Evolutionary conservation across 805 yeast species (phyloP).

Genomic region (Lachancea cidri): DNA sequence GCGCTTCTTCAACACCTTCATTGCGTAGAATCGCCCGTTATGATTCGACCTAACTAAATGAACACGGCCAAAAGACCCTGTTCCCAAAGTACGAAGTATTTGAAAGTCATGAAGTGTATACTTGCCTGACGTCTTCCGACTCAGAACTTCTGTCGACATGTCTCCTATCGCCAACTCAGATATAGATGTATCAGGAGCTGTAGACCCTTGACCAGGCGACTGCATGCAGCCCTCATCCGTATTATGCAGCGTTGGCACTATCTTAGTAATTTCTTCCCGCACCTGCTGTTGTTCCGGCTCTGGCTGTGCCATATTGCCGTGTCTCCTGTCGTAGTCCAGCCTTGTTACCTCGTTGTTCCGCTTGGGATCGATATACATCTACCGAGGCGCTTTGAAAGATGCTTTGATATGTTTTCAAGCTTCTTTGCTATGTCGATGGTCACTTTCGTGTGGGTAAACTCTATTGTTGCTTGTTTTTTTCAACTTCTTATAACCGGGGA

Average conservation of each 20-base stretch:
- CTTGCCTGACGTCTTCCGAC: slow-evolving; percentile 48
- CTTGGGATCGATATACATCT: slow-evolving; percentile 25
- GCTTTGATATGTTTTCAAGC: not conserved
- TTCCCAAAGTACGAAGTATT: slow-evolving; percentile 83
- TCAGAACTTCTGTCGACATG: not conserved
- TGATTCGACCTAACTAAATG: slow-evolving; percentile 84
- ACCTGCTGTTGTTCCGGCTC: slow-evolving; percentile 2
- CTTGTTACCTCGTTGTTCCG: slow-evolving; percentile 19
- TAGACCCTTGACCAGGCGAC: not conserved
- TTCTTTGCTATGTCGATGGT: not conserved
- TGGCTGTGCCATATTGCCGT: not conserved
- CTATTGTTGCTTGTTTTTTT: not conserved
- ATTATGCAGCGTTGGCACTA: not conserved
- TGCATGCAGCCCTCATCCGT: not conserved
- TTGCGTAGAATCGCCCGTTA: slow-evolving; percentile 89
- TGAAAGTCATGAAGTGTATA: slow-evolving; percentile 77
- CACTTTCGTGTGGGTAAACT: not conserved
- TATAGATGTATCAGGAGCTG: not conserved
- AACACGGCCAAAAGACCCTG: slow-evolving; percentile 94
- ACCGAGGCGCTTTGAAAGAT: not conserved
- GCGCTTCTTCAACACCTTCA: slow-evolving; percentile 80
- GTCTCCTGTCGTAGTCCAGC: slow-evolving; percentile 8
- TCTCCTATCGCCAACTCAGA: not conserved
- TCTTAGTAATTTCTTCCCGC: not conserved
- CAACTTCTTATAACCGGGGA: not conserved